These are phyloP conservation scores for Leishmania arabica DNA, from an alignment of 208 protist species.

Conservation along the genomic window DNA sequence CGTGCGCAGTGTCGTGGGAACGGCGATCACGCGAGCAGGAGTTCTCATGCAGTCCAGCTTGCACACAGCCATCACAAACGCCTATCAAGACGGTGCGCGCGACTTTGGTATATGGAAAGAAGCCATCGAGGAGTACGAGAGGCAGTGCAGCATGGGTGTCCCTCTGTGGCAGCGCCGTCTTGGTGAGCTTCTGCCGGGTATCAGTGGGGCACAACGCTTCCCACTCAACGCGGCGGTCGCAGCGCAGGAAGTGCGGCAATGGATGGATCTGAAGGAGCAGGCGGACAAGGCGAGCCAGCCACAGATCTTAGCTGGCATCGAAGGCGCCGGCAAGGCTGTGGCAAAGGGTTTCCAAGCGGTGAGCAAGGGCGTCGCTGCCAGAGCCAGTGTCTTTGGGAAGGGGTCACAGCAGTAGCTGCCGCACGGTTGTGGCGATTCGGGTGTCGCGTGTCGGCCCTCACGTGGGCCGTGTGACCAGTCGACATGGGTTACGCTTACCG, in stretches of 20 bases:
- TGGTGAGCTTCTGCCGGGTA: conserved; percentile 40
- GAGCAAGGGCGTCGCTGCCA: conserved; percentile 53
- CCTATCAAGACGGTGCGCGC: conserved; percentile 48
- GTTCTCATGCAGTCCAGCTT: conserved; percentile 69
- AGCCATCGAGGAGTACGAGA: conserved; percentile 64
- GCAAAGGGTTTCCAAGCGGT: conserved; percentile 73
- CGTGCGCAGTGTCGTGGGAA: conserved; percentile 75
- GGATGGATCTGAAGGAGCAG: conserved; percentile 55
- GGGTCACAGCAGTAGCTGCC: conserved; percentile 10
- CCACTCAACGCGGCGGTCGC: conserved; percentile 54
- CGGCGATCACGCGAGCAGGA: conserved; percentile 63
- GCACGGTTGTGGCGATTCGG: conserved; percentile 4
- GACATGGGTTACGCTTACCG: not conserved
- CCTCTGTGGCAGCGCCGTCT: conserved; percentile 74
- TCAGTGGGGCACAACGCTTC: conserved; percentile 70
- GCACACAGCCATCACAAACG: conserved; percentile 51
- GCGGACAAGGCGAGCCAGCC: conserved; percentile 54
- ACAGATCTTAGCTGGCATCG: conserved; percentile 60
- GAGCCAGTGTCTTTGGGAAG: conserved; percentile 50
- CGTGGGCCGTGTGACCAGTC: not conserved
- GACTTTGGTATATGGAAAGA: conserved; percentile 64
- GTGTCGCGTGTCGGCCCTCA: not conserved
- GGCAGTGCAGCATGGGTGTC: conserved; percentile 45
- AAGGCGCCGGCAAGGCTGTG: conserved; percentile 66
- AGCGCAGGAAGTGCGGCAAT: conserved; percentile 56